Evolutionary conservation across 2,329 filamentous ascomycete species (phyloP), one percentile per base, ranked within the genome.

Genomic region (Cryphonectria nitschkei): DNA sequence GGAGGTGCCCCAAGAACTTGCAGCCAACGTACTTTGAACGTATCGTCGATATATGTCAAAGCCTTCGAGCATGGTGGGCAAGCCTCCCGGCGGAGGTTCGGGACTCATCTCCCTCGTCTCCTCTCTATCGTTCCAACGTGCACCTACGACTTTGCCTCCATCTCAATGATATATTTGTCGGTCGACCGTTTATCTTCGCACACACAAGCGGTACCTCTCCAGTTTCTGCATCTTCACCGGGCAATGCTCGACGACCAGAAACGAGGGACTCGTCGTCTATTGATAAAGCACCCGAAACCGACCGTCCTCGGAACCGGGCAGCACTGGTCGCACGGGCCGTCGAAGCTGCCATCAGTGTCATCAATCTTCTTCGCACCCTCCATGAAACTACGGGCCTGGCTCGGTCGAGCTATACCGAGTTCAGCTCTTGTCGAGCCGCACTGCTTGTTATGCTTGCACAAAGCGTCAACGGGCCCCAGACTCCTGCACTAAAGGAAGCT

Each of bases 401-500:
- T 7, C 82, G 85, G 41, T 84, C 85, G 2, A 87, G 85, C 0
- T 88, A 87, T 74, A 87, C 85, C 3, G 86, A 88, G 73, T 88
- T 87, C 75, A 86, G 84, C 75, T 84, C 86, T 3, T 87, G 85
- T 66, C 85, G 86, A 58, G 85, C 85, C 13, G 85, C 86, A 11
- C 78, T 88, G 7, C 79, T 88, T 2, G 85, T 87, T 39, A 69
- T 75, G 67, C 72, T 75, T 22, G 74, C 74, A n/a, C 74, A 74
- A 52, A 74, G 73, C 26, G 70, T 73, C 14, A 69, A 61, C 3
- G 52, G 64, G 3, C 37, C 66, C 7, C 66, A 65, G 43, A 50
- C 61, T 3, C 2, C 43, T 3, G 43, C 54, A 16, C 65, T 72
- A 11, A 70, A 68, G 32, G 60, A 67, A 2, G 67, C 70, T 14